A percentile compares a stretch with the other conserved stretches of the same genome.
phyloP scores from a whole-genome alignment of 495 filamentous ascomycete genomes.

The Neurospora tetraspora region DNA sequence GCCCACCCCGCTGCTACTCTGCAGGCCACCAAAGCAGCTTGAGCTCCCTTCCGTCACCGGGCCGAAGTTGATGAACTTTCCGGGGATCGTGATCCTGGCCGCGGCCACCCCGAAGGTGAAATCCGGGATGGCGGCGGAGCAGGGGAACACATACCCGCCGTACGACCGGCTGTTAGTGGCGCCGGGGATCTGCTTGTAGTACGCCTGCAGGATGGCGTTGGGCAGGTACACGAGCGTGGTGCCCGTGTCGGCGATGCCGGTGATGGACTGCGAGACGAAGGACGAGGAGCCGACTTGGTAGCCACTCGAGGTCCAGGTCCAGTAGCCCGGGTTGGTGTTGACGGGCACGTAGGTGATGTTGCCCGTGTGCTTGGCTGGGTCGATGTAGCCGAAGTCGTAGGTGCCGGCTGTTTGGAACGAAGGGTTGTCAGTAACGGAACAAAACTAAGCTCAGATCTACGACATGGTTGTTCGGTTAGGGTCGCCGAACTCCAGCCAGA shows the following conservation, averaged over 20 bases:
- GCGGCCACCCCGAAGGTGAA: constrained; percentile 52
- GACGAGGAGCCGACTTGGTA: constrained; percentile 47
- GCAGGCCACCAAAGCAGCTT: constrained; percentile 56
- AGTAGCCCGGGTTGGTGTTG: constrained; percentile 55
- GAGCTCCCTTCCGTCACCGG: constrained; percentile 16
- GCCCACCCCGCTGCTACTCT: constrained; percentile 50
- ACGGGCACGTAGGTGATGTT: constrained; percentile 52
- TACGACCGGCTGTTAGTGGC: constrained; percentile 36
- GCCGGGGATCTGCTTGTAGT: constrained; percentile 52
- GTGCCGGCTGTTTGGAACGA: constrained; percentile 37
- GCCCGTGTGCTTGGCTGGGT: constrained; percentile 54
- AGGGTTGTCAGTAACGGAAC: not conserved
- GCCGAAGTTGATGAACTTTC: constrained; percentile 47
- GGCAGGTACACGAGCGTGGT: constrained; percentile 63
- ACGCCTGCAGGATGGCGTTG: constrained; percentile 44
- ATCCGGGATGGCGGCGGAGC: constrained; percentile 51
- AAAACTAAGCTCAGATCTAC: not conserved
- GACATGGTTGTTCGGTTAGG: not conserved
- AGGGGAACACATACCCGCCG: constrained; percentile 65
- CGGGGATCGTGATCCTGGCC: constrained; percentile 42
- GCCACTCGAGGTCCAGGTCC: constrained; percentile 55
- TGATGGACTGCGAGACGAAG: constrained; percentile 27
- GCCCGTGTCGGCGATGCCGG: constrained; percentile 60
- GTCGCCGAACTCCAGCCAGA: not conserved
- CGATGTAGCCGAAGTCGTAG: constrained; percentile 72